These are phyloP conservation scores for Termitomyces sp. DNA, from an alignment of 768 basidiomycete genomes.

Conservation along the genomic window DNA sequence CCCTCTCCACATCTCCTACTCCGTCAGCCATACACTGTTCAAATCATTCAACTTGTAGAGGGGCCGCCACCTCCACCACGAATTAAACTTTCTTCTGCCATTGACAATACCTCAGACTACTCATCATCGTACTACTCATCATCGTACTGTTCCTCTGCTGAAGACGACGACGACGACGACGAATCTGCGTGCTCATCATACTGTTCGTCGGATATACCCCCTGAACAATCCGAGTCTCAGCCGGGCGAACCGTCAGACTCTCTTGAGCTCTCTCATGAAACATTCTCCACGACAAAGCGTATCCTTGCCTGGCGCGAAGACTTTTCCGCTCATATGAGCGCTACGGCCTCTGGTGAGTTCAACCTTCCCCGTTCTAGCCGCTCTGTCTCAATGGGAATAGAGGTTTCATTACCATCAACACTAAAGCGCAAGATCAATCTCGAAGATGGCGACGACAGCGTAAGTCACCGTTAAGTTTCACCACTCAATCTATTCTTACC, in stretches of 20 bases:
- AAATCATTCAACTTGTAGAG: constrained; percentile 77
- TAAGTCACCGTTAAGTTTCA: constrained; percentile 23
- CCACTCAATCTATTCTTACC: constrained; percentile 10
- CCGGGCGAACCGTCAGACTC: constrained; percentile 7
- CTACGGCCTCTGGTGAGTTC: constrained; percentile 39
- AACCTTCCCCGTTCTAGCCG: constrained; percentile 1
- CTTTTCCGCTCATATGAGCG: constrained; percentile 43
- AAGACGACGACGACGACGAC: constrained; percentile 33
- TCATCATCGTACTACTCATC: constrained; percentile 37
- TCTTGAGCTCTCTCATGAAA: constrained; percentile 39
- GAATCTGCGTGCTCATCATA: constrained; percentile 60
- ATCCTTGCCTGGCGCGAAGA: constrained; percentile 72
- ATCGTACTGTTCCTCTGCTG: constrained; percentile 33
- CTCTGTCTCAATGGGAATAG: constrained; percentile 19
- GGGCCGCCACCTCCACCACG: constrained; percentile 57
- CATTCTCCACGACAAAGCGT: constrained; percentile 59
- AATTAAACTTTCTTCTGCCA: constrained; percentile 34
- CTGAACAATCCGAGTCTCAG: constrained; percentile 32
- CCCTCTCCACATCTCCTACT: constrained; percentile 42
- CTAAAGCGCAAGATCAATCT: constrained; percentile 52
- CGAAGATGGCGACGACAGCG: constrained; percentile 42
- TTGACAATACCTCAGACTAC: constrained; percentile 36
- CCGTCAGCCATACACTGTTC: constrained; percentile 48
- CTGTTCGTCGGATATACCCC: constrained; percentile 63
- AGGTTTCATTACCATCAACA: constrained; percentile 32